These are phyloP conservation scores for Yamadazyma tumulicola DNA, from an alignment of 805 yeast genomes.

Conservation along the genomic window DNA sequence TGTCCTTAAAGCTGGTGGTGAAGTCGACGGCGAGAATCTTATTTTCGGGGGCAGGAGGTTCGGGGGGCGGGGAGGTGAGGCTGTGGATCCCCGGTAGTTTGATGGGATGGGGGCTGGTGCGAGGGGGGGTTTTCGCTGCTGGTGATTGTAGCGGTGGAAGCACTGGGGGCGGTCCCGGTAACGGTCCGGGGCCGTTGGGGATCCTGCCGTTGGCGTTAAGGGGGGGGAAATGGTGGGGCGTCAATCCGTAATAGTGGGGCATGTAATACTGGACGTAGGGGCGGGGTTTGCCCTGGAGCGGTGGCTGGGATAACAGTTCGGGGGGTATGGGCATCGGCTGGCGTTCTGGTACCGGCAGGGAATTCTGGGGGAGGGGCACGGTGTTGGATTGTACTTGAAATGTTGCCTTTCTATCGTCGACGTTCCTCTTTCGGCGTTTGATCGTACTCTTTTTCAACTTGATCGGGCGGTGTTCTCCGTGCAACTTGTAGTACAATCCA, in stretches of 20 bases:
- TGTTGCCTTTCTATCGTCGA: conserved; percentile 11
- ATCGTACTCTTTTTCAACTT: conserved; percentile 70
- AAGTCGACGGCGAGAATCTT: conserved; percentile 12
- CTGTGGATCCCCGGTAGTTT: too few species aligned
- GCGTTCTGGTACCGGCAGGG: background rate
- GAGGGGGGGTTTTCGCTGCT: background rate
- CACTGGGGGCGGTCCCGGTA: conserved; percentile 40
- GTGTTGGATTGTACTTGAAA: conserved; percentile 2
- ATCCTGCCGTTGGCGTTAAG: conserved; percentile 31
- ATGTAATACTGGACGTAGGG: too few species aligned
- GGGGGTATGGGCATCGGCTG: background rate
- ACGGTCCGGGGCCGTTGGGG: conserved; percentile 42
- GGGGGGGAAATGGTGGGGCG: conserved; percentile 25
- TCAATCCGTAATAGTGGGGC: conserved; percentile 8
- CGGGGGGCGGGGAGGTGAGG: too few species aligned
- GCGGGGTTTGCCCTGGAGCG: too few species aligned
- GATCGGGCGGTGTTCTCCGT: conserved; percentile 74
- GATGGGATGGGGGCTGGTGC: background rate
- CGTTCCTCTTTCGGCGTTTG: conserved; percentile 63
- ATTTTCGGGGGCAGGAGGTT: too few species aligned
- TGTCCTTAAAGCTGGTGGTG: conserved; percentile 9
- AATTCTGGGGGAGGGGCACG: conserved; percentile 1
- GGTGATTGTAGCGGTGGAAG: conserved; percentile 4
- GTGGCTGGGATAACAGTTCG: too few species aligned
- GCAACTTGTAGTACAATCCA: conserved; percentile 72